A percentile compares a stretch with the other conserved stretches of the same genome.
Conservation (phyloP, 345 rosid species). For the Kandelia obovata region DNA sequence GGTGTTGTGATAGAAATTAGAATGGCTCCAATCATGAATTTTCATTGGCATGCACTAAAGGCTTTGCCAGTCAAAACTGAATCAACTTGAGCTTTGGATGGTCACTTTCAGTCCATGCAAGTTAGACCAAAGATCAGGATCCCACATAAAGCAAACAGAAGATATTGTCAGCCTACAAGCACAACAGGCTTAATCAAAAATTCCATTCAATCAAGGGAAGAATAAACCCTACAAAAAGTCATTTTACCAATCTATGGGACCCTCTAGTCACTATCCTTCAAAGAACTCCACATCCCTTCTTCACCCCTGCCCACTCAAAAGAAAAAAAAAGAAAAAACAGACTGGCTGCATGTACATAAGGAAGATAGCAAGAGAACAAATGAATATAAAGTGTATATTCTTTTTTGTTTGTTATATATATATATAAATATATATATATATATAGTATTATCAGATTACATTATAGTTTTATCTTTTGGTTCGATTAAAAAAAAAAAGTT, state of each 20-base stretch:
- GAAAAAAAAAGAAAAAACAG: not conserved
- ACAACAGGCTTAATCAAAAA: slow-evolving; percentile 24
- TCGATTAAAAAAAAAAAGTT: too few relatives aligned
- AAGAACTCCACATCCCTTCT: not conserved
- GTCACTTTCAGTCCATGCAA: slow-evolving; percentile 16
- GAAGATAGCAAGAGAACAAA: not conserved
- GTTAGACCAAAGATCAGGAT: slow-evolving; percentile 28
- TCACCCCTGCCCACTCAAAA: not conserved
- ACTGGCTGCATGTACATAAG: not conserved
- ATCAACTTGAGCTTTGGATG: slow-evolving; percentile 13
- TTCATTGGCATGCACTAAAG: slow-evolving; percentile 8
- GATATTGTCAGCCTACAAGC: slow-evolving; percentile 50
- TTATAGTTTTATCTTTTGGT: too few relatives aligned
- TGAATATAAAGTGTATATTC: too few relatives aligned
- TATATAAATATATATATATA: too few relatives aligned
- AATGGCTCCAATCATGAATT: slow-evolving; percentile 13
- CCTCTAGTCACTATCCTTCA: slow-evolving; percentile 4
- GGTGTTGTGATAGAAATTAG: too few relatives aligned
- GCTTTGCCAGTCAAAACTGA: slow-evolving; percentile 6
- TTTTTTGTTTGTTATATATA: too few relatives aligned
- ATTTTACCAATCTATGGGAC: slow-evolving; percentile 23
- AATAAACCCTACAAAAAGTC: slow-evolving; percentile 16
- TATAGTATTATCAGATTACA: too few relatives aligned
- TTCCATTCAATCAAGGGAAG: slow-evolving; percentile 15
- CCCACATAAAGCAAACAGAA: slow-evolving; percentile 51